phyloP scores from a whole-genome alignment of 169 alveolate genomes.

The Cryptosporidium tyzzeri region DNA sequence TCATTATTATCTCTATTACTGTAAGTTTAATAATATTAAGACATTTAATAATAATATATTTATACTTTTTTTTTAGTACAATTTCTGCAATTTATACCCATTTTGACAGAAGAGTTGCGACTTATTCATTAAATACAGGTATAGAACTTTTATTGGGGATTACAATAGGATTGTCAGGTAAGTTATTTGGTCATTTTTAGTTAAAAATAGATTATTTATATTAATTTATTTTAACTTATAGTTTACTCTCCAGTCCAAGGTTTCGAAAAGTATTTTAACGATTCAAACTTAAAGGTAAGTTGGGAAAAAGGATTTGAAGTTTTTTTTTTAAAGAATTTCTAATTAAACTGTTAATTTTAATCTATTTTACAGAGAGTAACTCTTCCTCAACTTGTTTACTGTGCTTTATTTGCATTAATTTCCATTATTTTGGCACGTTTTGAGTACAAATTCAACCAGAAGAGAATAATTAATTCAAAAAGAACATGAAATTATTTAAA shows the following conservation, averaged over 20 bases:
- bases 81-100: constrained; percentile 70
- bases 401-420: constrained; percentile 23
- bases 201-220: not conserved
- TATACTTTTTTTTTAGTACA: constrained; percentile 1
- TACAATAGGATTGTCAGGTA: constrained; percentile 61
- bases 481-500: not conserved
- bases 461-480: constrained; percentile 2
- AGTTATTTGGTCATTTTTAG: constrained; percentile 2
- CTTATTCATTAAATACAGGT: constrained; percentile 60
- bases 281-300: constrained; percentile 44
- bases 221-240: not conserved
- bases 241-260: constrained; percentile 64
- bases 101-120: constrained; percentile 73
- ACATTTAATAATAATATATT: not conserved
- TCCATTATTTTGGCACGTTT: constrained; percentile 39
- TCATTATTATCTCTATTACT: constrained; percentile 36
- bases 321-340: not conserved
- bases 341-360: too few relatives aligned
- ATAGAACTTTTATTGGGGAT: constrained; percentile 35
- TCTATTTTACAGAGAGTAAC: constrained; percentile 39
- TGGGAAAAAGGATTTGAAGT: not conserved
- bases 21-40: constrained; percentile 24
- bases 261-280: constrained; percentile 50
- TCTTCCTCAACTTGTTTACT: constrained; percentile 62
- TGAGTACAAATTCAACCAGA: not conserved